Base-by-base conservation (phyloP, 352 stramenopile genomes). In the Pythium periplocum region DNA sequence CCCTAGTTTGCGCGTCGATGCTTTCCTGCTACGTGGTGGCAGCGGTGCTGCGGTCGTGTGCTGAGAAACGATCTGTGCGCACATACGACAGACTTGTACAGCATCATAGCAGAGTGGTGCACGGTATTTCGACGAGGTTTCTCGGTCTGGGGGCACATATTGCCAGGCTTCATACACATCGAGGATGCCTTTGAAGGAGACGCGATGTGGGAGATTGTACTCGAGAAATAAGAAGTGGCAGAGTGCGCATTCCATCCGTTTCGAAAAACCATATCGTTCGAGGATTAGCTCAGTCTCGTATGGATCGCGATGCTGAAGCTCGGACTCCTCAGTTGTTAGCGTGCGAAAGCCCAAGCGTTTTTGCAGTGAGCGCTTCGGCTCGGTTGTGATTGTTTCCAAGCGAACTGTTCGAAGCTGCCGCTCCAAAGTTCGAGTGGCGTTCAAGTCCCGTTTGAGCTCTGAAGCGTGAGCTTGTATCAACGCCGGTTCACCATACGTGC, bases 171-270 rank as follows among this genome's bases (percentile, higher is more conserved):
- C 64, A 40, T 90, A 74, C 33, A 90, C 67, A 45, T 88, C 80
- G 73, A 90, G 81, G 63, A 90, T 73, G 58, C 80, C 86, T 51
- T 82, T 79, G 62, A 88, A 90, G 41, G 75, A 86, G 53, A 90
- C 78, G n/a, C 69, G 68, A 42, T 85, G 68, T 38, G 80, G 77
- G 49, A 90, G 53, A 36, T 88, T 90, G 42, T 73, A 63, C 39
- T 62, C 60, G 12, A 88, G 47, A 53, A 79, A 86, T 7, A 66
- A 38, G 39, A 82, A 72, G 12, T 80, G 64, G 38, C 80, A 90
- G 5, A 90, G 60, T 34, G 73, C 80, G 44, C 80, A 90, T 6
- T 87, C 76, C 2, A 73, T 52, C 17, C 78, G 78, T 48, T 83
- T 79, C 43, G 69, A 70, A 37, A 73, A 85, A 31, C 80, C 80